Evolutionary conservation across 192 early-diverging fungal genomes (phyloP), one percentile per base, ranked within the genome.

Genomic region (Podila epigama): DNA sequence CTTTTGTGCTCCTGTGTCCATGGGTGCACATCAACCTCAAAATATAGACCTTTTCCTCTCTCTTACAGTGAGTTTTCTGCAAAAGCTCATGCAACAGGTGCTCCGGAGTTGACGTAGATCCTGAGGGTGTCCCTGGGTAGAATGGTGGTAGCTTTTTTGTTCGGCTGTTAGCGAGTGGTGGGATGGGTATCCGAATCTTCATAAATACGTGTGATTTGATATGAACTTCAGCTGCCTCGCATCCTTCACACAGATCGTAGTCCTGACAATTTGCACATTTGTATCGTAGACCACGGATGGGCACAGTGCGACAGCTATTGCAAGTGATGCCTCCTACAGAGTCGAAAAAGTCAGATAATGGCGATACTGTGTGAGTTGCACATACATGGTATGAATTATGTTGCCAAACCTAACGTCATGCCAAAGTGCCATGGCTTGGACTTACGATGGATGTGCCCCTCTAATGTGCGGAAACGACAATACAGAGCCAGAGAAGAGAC

Each of bases 251-350:
- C 15, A 99, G 77, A 83, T 99, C 97, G 66, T 88, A 94, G 58
- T 96, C 94, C 42, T 93, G 86, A 64, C 97, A 99, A 61, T 98
- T 96, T 34, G 93, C 90, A 69, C 97, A 99, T 69, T 94, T 96
- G 87, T 91, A 98, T 3, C 97, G 89, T 20, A 90, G 78, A 8
- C 97, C 97, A 27, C 94, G 89, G 60, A 99, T 92, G 2, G 97
- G 97, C 28, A 91, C 86, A 29, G 88, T 86, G 20, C 86, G 86
- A 72, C 97, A 99, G 79, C 91, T 89, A 80, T 96, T 94, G 81
- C 97, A 99, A 29, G 93, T 92, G n/a, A 95, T 94, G 15, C 95
- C 94, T 33, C 94, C 85, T 86, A 66, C 34, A 44, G 27, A 52
- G 13, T 40, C 32, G 7, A 9, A n/a, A 16, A 48, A 34, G 41